These are phyloP conservation scores for Oenanthe sinensis DNA, from an alignment of 129 eudicot species.

Conservation along the genomic window DNA sequence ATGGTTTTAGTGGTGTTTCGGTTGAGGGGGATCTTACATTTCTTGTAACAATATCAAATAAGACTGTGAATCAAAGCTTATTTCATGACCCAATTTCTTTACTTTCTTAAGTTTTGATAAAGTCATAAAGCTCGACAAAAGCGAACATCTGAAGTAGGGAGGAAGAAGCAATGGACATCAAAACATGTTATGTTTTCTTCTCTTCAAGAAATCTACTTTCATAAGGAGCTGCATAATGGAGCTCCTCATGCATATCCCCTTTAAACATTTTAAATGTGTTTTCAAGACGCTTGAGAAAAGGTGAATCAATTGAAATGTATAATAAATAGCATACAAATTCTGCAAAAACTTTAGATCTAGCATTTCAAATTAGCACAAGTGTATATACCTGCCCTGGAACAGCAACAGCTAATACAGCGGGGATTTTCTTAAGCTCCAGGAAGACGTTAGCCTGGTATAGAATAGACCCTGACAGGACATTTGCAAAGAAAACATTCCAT, in stretches of 20 bases:
- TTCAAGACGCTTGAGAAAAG: not conserved
- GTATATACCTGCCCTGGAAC: conserved; percentile 81
- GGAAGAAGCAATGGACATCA: not conserved
- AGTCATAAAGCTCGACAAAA: not conserved
- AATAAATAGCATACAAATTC: not conserved
- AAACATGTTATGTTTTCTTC: not conserved
- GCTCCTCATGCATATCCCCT: not conserved
- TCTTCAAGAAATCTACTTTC: not conserved
- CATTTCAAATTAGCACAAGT: not conserved
- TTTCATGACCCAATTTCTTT: not conserved
- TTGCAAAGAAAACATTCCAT: conserved; percentile 89
- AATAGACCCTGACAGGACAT: conserved; percentile 72
- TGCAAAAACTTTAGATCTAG: not conserved
- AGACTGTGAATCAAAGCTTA: not conserved
- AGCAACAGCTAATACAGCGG: conserved; percentile 61
- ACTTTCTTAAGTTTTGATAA: not conserved
- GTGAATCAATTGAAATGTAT: not conserved
- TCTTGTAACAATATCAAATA: no score
- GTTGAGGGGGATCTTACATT: no score
- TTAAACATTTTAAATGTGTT: not conserved
- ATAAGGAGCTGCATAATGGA: not conserved
- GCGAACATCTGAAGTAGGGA: not conserved
- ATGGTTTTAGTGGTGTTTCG: no score
- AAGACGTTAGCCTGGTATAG: conserved; percentile 41
- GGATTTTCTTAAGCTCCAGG: conserved; percentile 69